Evolutionary conservation across 2,329 filamentous ascomycete genomes (phyloP).

Genomic region (Cadophora sp.): DNA sequence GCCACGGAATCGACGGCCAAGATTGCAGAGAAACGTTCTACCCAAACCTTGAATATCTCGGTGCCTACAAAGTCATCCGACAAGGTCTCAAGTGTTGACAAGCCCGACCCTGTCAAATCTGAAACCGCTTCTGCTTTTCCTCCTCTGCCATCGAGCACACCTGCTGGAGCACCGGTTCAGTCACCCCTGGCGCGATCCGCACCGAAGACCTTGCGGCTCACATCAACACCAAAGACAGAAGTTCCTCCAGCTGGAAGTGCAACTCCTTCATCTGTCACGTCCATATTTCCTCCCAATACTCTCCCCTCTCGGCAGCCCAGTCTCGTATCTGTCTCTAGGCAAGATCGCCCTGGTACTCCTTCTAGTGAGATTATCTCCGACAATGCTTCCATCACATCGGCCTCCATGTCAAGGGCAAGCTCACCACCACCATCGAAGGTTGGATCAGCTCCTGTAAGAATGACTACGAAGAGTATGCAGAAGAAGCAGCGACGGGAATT

Average conservation of each 20-base stretch:
- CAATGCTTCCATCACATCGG: slow-evolving; percentile 75
- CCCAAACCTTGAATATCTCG: slow-evolving; percentile 55
- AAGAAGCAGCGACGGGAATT: slow-evolving; percentile 77
- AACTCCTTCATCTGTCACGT: slow-evolving; percentile 43
- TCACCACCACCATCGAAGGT: slow-evolving; percentile 73
- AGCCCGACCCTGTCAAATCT: slow-evolving; percentile 24
- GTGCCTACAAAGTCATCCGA: slow-evolving; percentile 50
- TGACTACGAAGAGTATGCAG: slow-evolving; percentile 78
- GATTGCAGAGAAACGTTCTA: slow-evolving; percentile 33
- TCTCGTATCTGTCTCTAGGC: slow-evolving; percentile 51
- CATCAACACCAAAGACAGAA: slow-evolving; percentile 71
- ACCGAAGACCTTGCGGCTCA: slow-evolving; percentile 72
- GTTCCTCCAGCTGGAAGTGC: slow-evolving; percentile 48
- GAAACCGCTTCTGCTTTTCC: slow-evolving; percentile 53
- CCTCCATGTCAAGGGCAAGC: slow-evolving; percentile 73
- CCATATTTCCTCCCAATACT: slow-evolving; percentile 48
- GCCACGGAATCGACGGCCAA: slow-evolving; percentile 27
- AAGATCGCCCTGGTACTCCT: slow-evolving; percentile 72
- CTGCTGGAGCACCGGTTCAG: slow-evolving; percentile 56
- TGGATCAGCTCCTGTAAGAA: slow-evolving; percentile 71
- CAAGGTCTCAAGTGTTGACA: slow-evolving; percentile 22
- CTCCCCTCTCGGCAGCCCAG: slow-evolving; percentile 57
- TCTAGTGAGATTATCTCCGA: slow-evolving; percentile 79
- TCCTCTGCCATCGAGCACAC: slow-evolving; percentile 54
- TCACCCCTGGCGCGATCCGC: slow-evolving; percentile 59